phyloP scores from a whole-genome alignment of 345 rosid genomes.

The Clausena lansium region DNA sequence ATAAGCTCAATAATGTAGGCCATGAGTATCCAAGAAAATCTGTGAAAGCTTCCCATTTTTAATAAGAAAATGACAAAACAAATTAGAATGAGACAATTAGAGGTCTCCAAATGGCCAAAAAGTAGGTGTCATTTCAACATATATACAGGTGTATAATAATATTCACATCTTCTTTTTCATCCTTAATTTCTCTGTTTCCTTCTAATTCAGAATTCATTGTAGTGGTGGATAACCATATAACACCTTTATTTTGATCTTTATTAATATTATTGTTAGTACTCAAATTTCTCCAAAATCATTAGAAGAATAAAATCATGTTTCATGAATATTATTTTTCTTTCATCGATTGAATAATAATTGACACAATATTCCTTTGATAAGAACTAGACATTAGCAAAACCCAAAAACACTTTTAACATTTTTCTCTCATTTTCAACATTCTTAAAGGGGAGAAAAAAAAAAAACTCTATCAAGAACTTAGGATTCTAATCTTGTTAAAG shows the following conservation, averaged over 20 bases:
- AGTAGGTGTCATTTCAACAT: not conserved
- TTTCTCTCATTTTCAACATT: not conserved
- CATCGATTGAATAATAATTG: not conserved
- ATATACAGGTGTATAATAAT: too few species aligned
- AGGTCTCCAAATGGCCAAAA: slow-evolving; percentile 11
- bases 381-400: slow-evolving; percentile 29
- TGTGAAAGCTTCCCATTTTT: slow-evolving; percentile 1
- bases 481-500: slow-evolving; percentile 21
- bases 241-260: not conserved
- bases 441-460: not conserved
- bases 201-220: not conserved
- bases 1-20: slow-evolving; percentile 21
- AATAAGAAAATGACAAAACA: slow-evolving; percentile 21
- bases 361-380: slow-evolving; percentile 14
- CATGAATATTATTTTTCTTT: too few species aligned
- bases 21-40: slow-evolving; percentile 27
- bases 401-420: not conserved
- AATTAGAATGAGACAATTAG: slow-evolving; percentile 23
- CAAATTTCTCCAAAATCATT: too few species aligned
- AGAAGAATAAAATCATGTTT: not conserved
- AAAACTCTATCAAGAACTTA: slow-evolving; percentile 19
- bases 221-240: not conserved
- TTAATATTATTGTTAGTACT: too few species aligned
- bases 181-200: not conserved
- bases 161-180: not conserved